These are phyloP conservation scores for Schoenoplectus tabernaemontani DNA, from an alignment of 202 grass and related monocot species.

Conservation along the genomic window DNA sequence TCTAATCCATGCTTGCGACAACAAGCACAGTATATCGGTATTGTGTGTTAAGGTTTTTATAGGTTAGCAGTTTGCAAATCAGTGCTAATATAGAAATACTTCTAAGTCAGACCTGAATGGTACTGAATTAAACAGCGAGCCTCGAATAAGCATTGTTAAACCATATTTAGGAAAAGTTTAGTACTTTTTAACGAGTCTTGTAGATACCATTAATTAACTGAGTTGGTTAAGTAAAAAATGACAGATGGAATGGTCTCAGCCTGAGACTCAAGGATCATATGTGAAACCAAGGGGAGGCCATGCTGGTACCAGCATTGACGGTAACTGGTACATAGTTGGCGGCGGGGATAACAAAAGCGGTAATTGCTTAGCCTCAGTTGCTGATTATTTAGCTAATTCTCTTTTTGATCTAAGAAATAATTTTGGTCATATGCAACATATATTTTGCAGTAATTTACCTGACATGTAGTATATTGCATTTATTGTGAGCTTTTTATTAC, in stretches of 20 bases:
- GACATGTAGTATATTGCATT: not conserved
- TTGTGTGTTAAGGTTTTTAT: not conserved
- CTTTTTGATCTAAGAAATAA: not conserved
- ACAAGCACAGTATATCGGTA: not conserved
- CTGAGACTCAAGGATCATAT: slow-evolving; percentile 78
- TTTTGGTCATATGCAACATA: not conserved
- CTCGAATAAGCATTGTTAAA: not conserved
- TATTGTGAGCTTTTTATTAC: not conserved
- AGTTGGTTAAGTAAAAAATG: slow-evolving; percentile 15
- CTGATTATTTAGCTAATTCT: not conserved
- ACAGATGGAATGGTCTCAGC: slow-evolving; percentile 96
- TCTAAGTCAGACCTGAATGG: not conserved
- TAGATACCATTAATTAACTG: not conserved
- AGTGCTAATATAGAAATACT: not conserved
- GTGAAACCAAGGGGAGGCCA: slow-evolving; percentile 86
- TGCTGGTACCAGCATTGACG: slow-evolving; percentile 67
- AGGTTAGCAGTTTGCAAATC: not conserved
- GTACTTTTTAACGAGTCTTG: not conserved
- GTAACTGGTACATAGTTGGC: slow-evolving; percentile 96
- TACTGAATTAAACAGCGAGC: not conserved
- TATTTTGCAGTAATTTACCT: not conserved
- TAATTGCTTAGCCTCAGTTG: slow-evolving; percentile 32
- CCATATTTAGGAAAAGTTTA: not conserved
- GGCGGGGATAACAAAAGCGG: slow-evolving; percentile 95
- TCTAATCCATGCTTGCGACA: too few species aligned